Conservation (phyloP, 78 protist species). For the Pigoraptor vietnamica region DNA sequence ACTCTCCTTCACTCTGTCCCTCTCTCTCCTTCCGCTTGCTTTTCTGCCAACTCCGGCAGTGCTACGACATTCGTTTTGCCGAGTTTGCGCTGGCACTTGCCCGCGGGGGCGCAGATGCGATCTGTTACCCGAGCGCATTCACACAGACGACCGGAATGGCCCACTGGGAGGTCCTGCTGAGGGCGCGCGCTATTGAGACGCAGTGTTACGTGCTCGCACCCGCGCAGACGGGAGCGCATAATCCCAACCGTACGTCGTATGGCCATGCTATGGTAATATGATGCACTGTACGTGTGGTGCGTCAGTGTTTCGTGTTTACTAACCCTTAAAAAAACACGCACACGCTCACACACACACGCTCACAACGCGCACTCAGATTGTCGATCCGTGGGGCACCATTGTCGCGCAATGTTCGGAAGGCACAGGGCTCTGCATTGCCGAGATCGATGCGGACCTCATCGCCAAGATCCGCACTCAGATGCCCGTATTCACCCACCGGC, state of each 20-base stretch:
- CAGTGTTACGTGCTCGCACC: slow-evolving; percentile 47
- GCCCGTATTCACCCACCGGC: background rate
- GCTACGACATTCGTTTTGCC: slow-evolving; percentile 71
- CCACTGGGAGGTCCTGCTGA: slow-evolving; percentile 60
- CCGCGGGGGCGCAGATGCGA: slow-evolving; percentile 11
- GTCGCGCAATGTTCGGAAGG: slow-evolving; percentile 5
- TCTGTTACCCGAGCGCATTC: slow-evolving; percentile 56
- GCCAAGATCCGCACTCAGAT: background rate
- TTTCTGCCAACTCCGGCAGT: background rate
- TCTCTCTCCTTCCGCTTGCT: background rate
- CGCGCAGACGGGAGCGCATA: slow-evolving; percentile 54
- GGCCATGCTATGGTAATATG: slow-evolving; percentile 37
- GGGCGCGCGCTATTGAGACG: slow-evolving; percentile 66
- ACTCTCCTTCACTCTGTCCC: background rate
- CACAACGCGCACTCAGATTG: background rate
- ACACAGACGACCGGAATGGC: slow-evolving; percentile 45
- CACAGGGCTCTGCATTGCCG: background rate
- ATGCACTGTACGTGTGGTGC: background rate
- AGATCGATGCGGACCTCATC: background rate
- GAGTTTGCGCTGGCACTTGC: slow-evolving; percentile 22
- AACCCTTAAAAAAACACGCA: too few species aligned
- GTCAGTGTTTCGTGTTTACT: too few species aligned
- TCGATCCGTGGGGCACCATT: slow-evolving; percentile 60
- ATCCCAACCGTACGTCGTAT: slow-evolving; percentile 22
- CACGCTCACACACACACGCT: too few species aligned